Conservation (phyloP, 768 basidiomycete species). For the Suillus subaureus region DNA sequence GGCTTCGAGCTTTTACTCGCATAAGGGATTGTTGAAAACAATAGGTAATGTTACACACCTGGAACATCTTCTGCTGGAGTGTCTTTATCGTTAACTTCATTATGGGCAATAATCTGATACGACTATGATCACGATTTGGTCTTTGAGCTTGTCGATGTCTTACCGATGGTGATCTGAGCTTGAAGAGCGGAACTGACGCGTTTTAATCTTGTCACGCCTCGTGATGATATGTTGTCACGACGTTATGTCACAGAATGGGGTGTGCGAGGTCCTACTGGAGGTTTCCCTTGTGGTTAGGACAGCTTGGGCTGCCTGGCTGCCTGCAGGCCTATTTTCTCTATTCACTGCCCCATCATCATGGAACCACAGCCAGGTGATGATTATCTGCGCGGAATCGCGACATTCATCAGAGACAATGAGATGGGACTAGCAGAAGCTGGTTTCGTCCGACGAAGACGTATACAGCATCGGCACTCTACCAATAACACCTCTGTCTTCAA, state of each 20-base stretch:
- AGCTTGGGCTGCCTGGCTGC: slow-evolving; percentile 5
- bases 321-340: slow-evolving; percentile 15
- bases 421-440: slow-evolving; percentile 69
- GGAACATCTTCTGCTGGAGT: slow-evolving; percentile 89
- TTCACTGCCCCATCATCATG: slow-evolving; percentile 35
- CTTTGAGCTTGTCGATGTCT: slow-evolving; percentile 18
- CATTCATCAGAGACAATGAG: slow-evolving; percentile 76
- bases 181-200: slow-evolving; percentile 13
- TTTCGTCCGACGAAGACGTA: slow-evolving; percentile 50
- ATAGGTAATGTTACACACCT: slow-evolving; percentile 42
- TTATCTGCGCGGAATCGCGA: slow-evolving; percentile 69
- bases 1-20: slow-evolving; percentile 63
- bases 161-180: slow-evolving; percentile 22
- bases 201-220: slow-evolving; percentile 10
- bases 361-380: slow-evolving; percentile 70
- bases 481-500: slow-evolving; percentile 50
- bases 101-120: slow-evolving; percentile 29
- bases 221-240: slow-evolving; percentile 20
- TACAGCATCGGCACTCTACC: slow-evolving; percentile 33
- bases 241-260: slow-evolving; percentile 17
- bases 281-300: slow-evolving; percentile 3
- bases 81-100: slow-evolving; percentile 98
- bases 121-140: background rate
- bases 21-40: background rate
- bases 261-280: background rate